A percentile compares a stretch with the other conserved stretches of the same genome.
Evolutionary conservation across 257 asterid genomes (phyloP).

Genomic region (Pogostemon cablin): DNA sequence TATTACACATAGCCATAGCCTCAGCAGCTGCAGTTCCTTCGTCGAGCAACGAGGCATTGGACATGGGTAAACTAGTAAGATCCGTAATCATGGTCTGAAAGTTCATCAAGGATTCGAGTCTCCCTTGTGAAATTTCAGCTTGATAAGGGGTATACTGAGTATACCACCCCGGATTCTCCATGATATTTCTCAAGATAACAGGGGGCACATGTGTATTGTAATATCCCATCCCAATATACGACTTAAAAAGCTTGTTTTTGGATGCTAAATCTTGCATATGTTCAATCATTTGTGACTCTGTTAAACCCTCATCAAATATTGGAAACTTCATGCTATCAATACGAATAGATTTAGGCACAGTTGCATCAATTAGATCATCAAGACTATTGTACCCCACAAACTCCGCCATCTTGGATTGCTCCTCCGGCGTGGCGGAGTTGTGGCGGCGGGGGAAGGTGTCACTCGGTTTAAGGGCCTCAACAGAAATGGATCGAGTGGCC

Average conservation of each 20-base stretch:
- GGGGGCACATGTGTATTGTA: slow-evolving; percentile 88
- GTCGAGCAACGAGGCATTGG: slow-evolving; percentile 89
- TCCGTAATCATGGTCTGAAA: slow-evolving; percentile 90
- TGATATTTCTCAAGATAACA: slow-evolving; percentile 80
- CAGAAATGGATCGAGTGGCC: slow-evolving; percentile 65
- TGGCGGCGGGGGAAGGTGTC: slow-evolving; percentile 95
- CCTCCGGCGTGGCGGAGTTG: slow-evolving; percentile 95
- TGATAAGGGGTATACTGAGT: slow-evolving; percentile 99
- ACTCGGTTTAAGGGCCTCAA: slow-evolving; percentile 75
- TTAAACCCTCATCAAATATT: slow-evolving; percentile 72
- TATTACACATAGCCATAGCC: slow-evolving; percentile 99
- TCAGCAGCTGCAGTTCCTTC: slow-evolving; percentile 99
- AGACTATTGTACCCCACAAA: slow-evolving; percentile 60
- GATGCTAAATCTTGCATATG: slow-evolving; percentile 82
- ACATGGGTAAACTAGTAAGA: slow-evolving; percentile 94
- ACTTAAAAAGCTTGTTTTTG: slow-evolving; percentile 75
- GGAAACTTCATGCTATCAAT: slow-evolving; percentile 62
- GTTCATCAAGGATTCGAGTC: slow-evolving; percentile 88
- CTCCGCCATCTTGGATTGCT: slow-evolving; percentile 80
- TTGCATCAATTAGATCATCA: slow-evolving; percentile 79
- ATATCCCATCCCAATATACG: slow-evolving; percentile 95
- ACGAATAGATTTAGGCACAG: slow-evolving; percentile 92
- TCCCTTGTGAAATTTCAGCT: slow-evolving; percentile 97
- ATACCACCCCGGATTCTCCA: slow-evolving; percentile 99
- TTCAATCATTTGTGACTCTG: slow-evolving; percentile 86